Percentiles rank a stretch among this genome's conserved stretches.
Evolutionary conservation across 345 rosid genomes (phyloP).

Genomic region (Nasturtium officinale): DNA sequence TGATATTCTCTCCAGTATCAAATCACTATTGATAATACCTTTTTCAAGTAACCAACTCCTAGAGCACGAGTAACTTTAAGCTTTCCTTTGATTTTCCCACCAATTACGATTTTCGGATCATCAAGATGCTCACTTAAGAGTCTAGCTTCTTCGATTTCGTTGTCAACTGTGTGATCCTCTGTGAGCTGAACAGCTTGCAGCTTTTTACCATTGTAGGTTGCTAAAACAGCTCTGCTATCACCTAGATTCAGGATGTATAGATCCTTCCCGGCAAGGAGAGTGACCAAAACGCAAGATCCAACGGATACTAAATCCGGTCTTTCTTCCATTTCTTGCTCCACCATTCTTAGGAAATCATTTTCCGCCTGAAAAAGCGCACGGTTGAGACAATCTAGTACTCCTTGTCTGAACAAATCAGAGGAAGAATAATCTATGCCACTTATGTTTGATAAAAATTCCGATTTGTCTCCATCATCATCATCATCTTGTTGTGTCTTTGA

Average conservation of each 20-base stretch:
- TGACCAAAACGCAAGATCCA: slow-evolving; percentile 89
- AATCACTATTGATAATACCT: slow-evolving; percentile 42
- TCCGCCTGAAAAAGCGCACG: slow-evolving; percentile 81
- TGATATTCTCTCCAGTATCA: not conserved
- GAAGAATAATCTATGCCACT: slow-evolving; percentile 39
- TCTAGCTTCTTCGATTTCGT: slow-evolving; percentile 68
- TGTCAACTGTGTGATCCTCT: slow-evolving; percentile 85
- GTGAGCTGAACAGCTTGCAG: slow-evolving; percentile 86
- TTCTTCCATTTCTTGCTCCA: slow-evolving; percentile 98
- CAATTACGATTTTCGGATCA: slow-evolving; percentile 66
- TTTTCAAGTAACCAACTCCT: slow-evolving; percentile 94
- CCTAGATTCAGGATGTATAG: slow-evolving; percentile 81
- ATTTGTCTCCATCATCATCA: slow-evolving; percentile 37
- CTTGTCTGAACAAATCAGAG: slow-evolving; percentile 57
- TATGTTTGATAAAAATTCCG: slow-evolving; percentile 37
- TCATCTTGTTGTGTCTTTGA: slow-evolving; percentile 15
- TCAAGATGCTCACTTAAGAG: slow-evolving; percentile 78
- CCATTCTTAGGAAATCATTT: slow-evolving; percentile 83
- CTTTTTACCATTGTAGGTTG: slow-evolving; percentile 53
- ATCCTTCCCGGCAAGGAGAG: slow-evolving; percentile 76
- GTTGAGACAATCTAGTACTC: slow-evolving; percentile 78
- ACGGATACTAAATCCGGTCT: slow-evolving; percentile 96
- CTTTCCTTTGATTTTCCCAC: slow-evolving; percentile 91
- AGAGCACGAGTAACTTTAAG: slow-evolving; percentile 92
- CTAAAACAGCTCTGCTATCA: slow-evolving; percentile 93